Evolutionary conservation across 768 basidiomycete species (phyloP).

Genomic region (Crepidotus variabilis): DNA sequence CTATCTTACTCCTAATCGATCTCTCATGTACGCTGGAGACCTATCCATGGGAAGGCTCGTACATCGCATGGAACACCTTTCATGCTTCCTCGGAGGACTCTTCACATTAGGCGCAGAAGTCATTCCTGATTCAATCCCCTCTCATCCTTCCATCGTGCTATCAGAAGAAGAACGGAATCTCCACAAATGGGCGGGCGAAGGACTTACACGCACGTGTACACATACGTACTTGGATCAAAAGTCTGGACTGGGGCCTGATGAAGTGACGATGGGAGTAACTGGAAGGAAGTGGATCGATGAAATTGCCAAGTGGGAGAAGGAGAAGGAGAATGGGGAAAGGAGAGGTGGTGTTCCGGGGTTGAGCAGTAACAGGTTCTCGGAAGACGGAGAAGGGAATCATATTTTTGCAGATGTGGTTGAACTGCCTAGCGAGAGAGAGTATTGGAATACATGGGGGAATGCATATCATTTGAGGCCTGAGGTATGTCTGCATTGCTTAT

Average conservation of each 20-base stretch:
- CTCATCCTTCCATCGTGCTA: constrained; percentile 31
- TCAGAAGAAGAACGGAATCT: constrained; percentile 32
- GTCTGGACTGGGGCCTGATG: constrained; percentile 65
- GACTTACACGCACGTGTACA: constrained; percentile 67
- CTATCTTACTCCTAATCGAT: constrained; percentile 51
- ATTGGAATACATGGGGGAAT: constrained; percentile 26
- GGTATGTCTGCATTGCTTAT: constrained; percentile 32
- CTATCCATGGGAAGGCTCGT: constrained; percentile 27
- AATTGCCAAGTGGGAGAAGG: constrained; percentile 39
- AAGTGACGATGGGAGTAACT: constrained; percentile 31
- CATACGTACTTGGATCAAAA: constrained; percentile 62
- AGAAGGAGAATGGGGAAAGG: constrained; percentile 25
- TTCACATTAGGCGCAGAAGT: constrained; percentile 52
- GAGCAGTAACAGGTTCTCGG: constrained; percentile 19
- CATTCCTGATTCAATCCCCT: constrained; percentile 18
- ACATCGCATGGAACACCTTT: constrained; percentile 59
- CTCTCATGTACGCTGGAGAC: constrained; percentile 65
- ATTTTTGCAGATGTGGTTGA: constrained; percentile 12
- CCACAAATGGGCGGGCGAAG: constrained; percentile 70
- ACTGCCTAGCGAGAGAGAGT: constrained; percentile 40
- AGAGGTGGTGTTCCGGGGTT: constrained; percentile 43
- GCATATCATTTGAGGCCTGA: constrained; percentile 65
- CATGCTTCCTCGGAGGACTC: constrained; percentile 67
- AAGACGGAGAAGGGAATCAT: too few relatives aligned
- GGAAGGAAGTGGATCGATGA: constrained; percentile 44